These are phyloP conservation scores for Populus hybrid DNA, from an alignment of 441 rosid species.

Conservation along the genomic window DNA sequence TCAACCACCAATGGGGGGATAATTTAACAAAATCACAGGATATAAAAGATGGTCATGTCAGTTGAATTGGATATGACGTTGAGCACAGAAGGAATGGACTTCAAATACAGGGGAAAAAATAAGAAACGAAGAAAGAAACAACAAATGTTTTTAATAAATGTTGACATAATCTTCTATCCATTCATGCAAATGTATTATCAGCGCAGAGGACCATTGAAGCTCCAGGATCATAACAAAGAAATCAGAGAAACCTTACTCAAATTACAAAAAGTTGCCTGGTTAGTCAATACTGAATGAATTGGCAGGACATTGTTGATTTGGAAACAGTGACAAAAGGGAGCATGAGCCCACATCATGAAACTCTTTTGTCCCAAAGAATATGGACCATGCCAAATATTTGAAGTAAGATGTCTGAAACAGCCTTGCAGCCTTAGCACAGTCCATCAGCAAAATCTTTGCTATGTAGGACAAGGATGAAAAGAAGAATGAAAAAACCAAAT, in stretches of 20 bases:
- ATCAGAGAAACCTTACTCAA: background rate
- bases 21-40: background rate
- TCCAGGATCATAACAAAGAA: background rate
- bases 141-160: background rate
- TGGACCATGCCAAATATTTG: constrained; percentile 21
- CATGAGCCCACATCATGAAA: constrained; percentile 25
- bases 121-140: background rate
- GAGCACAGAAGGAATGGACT: background rate
- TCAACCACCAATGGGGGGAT: background rate
- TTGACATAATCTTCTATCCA: background rate
- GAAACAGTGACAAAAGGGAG: constrained; percentile 17
- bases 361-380: constrained; percentile 14
- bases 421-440: constrained; percentile 17
- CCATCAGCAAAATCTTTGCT: constrained; percentile 21
- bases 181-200: background rate
- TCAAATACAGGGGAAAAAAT: background rate
- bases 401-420: constrained; percentile 8
- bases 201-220: background rate
- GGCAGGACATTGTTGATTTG: background rate
- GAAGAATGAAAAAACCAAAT: background rate
- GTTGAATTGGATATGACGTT: background rate
- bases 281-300: background rate
- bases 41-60: background rate
- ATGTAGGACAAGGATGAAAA: constrained; percentile 17
- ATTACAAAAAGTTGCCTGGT: background rate